Evolutionary conservation across 2,329 filamentous ascomycete species (phyloP).

Genomic region (Chrysoporthe austroafricana): DNA sequence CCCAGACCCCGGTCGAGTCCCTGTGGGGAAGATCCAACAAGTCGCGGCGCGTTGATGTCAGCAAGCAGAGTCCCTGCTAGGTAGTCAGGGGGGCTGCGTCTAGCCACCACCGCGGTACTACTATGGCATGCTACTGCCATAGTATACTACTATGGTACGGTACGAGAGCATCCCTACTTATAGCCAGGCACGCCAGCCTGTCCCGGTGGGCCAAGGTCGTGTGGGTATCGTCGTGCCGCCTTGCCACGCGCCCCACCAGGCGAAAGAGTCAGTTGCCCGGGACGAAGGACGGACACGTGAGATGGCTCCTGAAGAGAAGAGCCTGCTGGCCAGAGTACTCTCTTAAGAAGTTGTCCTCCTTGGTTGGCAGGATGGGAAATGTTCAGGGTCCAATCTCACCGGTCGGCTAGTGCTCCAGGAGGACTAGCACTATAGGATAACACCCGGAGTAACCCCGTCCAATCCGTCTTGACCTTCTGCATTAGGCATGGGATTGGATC

Average conservation of each 20-base stretch:
- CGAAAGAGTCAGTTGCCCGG: too few relatives aligned
- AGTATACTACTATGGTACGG: neutral
- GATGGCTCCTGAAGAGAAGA: too few relatives aligned
- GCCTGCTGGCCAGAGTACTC: too few relatives aligned
- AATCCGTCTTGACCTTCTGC: slow-evolving; percentile 10
- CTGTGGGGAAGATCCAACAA: slow-evolving; percentile 15
- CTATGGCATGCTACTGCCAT: neutral
- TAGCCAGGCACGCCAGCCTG: too few relatives aligned
- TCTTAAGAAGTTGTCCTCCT: neutral
- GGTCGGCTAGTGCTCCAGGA: neutral
- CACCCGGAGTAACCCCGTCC: slow-evolving; percentile 1
- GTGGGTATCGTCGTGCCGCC: too few relatives aligned
- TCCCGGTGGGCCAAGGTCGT: too few relatives aligned
- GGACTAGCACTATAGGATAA: neutral
- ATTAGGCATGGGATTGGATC: neutral
- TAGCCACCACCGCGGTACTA: neutral
- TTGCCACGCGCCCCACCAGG: too few relatives aligned
- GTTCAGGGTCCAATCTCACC: slow-evolving; percentile 12
- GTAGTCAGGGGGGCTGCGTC: neutral
- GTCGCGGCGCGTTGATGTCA: slow-evolving; percentile 14
- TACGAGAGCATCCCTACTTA: too few relatives aligned
- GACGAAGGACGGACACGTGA: too few relatives aligned
- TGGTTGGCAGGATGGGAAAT: neutral
- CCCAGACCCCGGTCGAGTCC: slow-evolving; percentile 7
- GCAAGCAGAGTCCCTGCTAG: slow-evolving; percentile 7